Evolutionary conservation across 805 yeast species (phyloP).

Genomic region (Starmerella scarabaei): DNA sequence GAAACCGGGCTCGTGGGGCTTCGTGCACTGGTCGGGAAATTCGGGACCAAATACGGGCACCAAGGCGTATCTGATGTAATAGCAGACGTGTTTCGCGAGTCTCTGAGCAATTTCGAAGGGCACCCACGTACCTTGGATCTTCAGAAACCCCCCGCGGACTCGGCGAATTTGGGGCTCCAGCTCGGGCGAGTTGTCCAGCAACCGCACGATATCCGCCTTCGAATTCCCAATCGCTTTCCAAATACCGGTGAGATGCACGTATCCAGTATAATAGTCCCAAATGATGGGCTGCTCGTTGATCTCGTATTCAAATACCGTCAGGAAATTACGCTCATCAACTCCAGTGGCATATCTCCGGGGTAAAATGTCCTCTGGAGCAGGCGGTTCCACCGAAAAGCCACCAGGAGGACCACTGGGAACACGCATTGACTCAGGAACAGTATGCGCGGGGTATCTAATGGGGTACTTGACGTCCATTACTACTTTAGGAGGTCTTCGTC

Average conservation of each 20-base stretch:
- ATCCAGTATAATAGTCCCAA: conserved; percentile 78
- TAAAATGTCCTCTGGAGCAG: conserved; percentile 15
- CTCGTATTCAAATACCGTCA: conserved; percentile 60
- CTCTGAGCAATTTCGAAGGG: conserved; percentile 55
- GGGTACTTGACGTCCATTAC: conserved; percentile 15
- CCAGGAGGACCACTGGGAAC: conserved; percentile 12
- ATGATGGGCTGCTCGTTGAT: conserved; percentile 61
- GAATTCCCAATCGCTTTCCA: conserved; percentile 65
- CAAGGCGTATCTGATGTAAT: conserved; percentile 57
- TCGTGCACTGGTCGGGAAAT: conserved; percentile 49
- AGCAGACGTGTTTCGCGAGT: conserved; percentile 65
- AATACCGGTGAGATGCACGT: conserved; percentile 75
- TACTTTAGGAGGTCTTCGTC: not conserved
- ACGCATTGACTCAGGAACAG: conserved; percentile 16
- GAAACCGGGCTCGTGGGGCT: conserved; percentile 48
- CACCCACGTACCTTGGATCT: conserved; percentile 91
- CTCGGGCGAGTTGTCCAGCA: conserved; percentile 51
- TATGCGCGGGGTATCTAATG: conserved; percentile 23
- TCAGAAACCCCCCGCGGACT: conserved; percentile 79
- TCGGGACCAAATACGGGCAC: conserved; percentile 67
- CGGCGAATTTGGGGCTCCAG: conserved; percentile 51
- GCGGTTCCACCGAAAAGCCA: conserved; percentile 8
- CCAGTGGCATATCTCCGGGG: conserved; percentile 47
- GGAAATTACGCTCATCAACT: conserved; percentile 54
- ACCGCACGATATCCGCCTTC: conserved; percentile 65